Evolutionary conservation across 208 protist genomes (phyloP), one percentile per base, ranked within the genome.

Genomic region (Angomonas deanei): DNA sequence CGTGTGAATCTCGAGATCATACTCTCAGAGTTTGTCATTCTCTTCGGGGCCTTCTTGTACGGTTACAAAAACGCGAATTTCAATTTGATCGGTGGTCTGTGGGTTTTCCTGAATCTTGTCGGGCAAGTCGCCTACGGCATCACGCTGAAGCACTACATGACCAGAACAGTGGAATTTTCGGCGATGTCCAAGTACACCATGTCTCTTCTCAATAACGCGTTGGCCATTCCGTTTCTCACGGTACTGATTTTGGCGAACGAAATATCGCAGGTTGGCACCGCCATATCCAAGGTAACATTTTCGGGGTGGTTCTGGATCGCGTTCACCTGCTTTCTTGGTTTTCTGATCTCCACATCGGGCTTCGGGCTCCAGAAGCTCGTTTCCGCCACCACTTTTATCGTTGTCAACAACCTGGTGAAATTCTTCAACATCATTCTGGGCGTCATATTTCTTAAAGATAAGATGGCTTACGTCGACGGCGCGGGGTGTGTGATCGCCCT

Each of bases 351-450:
- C 6, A 59, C 53, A 1, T 59, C 53, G 1, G 53, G 53, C 8
- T 59, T 59, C 28, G 53, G 53, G 6, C 28, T 59, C 15, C 53
- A 59, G 30, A 59, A 59, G 30, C 53, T 59, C 1, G 53, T 59
- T 11, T 59, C 53, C 10, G 53, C 53, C 23, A 59, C 53, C n/a
- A 59, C 53, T 8, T 59, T 59, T 59, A 42, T 59, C 8, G 31
- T 59, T 5, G 53, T 59, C 28, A 59, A 59, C 15, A 59, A 59
- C 39, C 32, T 59, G 24, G 53, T 59, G 2, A 59, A 59, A n/a
- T 59, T 59, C 21, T 59, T 59, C 21, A 59, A 59, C 24, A 59
- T 59, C 10, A 19, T 59, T 34, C 21, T 59, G 6, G 53, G 53
- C 11, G 27, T 59, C n/a, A 8, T 59, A 42, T 59, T 59, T 39